These are phyloP conservation scores for Phytophthora boehmeriae DNA, from an alignment of 352 stramenopile species.

Conservation along the genomic window DNA sequence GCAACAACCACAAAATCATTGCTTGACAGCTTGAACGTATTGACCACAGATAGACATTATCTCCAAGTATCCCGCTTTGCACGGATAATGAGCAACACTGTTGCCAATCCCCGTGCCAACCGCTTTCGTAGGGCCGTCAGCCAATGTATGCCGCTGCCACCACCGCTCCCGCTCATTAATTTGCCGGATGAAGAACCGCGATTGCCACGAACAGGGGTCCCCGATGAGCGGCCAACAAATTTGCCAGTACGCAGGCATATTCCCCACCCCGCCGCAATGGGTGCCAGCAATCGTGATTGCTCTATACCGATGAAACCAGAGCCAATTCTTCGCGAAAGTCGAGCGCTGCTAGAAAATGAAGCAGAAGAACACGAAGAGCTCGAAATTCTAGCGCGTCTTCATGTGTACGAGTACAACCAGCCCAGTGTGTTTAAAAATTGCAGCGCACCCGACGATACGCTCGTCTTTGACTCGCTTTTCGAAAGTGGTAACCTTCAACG, in stretches of 20 bases:
- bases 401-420: constrained; percentile 82
- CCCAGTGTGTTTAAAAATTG: constrained; percentile 41
- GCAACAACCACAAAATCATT: no score
- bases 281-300: constrained; percentile 1
- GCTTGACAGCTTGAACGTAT: no score
- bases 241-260: constrained; percentile 55
- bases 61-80: no score
- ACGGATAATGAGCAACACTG: constrained; percentile 15
- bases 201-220: constrained; percentile 44
- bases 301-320: constrained; percentile 33
- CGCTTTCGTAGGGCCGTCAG: constrained; percentile 31
- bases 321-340: constrained; percentile 54
- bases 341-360: constrained; percentile 40
- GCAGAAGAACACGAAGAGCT: constrained; percentile 37
- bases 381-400: constrained; percentile 34
- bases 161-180: constrained; percentile 64
- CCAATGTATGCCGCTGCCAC: constrained; percentile 48
- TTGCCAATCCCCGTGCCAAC: constrained; percentile 23
- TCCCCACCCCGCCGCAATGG: constrained; percentile 10
- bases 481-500: constrained; percentile 74
- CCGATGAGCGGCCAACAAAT: constrained; percentile 42
- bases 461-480: constrained; percentile 79
- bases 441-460: constrained; percentile 50
- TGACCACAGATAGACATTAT: no score
- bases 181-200: constrained; percentile 51